Conservation (phyloP, 352 stramenopile species). For the Globisporangium lucens region DNA sequence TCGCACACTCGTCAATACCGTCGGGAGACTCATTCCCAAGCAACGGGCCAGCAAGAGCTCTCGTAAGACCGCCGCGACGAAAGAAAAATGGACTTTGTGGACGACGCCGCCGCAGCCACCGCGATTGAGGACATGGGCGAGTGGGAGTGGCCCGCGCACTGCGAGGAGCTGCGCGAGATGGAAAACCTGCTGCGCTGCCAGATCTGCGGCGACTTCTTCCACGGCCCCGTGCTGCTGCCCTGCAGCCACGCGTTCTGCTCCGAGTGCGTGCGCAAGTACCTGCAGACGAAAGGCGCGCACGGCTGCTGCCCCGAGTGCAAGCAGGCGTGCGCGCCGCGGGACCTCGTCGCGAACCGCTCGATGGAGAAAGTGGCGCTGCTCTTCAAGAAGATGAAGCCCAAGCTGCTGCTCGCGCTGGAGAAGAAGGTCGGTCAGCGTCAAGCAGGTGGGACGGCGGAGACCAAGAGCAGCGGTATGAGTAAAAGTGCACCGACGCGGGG, state of each 20-base stretch:
- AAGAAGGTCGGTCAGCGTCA: not conserved
- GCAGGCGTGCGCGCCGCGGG: slow-evolving; percentile 45
- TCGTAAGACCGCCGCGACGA: no score
- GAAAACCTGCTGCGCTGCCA: slow-evolving; percentile 73
- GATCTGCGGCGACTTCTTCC: slow-evolving; percentile 85
- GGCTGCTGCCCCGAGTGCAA: slow-evolving; percentile 83
- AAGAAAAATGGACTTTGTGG: slow-evolving; percentile 16
- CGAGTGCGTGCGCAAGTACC: slow-evolving; percentile 75
- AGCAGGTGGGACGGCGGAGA: slow-evolving; percentile 1
- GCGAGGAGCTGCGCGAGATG: slow-evolving; percentile 59
- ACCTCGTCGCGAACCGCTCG: slow-evolving; percentile 70
- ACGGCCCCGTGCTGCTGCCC: slow-evolving; percentile 71
- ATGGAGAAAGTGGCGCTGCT: slow-evolving; percentile 68
- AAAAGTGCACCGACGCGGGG: not conserved
- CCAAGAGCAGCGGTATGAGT: not conserved
- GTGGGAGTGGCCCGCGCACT: slow-evolving; percentile 72
- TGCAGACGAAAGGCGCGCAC: slow-evolving; percentile 65
- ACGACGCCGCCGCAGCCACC: slow-evolving; percentile 5
- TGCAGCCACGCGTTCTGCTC: slow-evolving; percentile 86
- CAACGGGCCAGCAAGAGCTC: not conserved
- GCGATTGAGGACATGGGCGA: slow-evolving; percentile 43
- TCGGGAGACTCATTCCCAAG: not conserved
- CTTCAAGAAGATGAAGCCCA: slow-evolving; percentile 71
- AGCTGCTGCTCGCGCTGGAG: slow-evolving; percentile 46
- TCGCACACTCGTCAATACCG: not conserved